Base-by-base conservation (phyloP, 2,329 filamentous ascomycete genomes). In the Colletotrichum gigasporum region DNA sequence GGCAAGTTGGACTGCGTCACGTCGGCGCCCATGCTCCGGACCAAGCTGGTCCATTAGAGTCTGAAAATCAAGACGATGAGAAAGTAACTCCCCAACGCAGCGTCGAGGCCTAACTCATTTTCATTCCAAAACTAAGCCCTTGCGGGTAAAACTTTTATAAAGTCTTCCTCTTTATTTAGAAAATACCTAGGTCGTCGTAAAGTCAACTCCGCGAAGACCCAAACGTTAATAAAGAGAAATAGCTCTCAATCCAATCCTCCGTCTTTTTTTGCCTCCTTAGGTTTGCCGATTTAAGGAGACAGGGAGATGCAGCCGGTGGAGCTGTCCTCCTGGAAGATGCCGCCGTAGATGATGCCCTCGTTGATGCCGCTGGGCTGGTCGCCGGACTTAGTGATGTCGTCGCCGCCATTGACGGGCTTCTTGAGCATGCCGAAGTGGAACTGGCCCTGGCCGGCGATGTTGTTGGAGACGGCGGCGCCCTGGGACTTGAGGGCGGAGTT, bases 341-440 rank as follows among this genome's bases (percentile, higher is more conserved):
- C 83, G 1, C 79, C 81, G 67, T 79, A 87, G 32, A 85, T 77
- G 37, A 87, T 69, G 2, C 84, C 84, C 72, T 87, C 85, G 68
- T 85, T 71, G 60, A 87, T 82, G 22, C 75, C 79, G 9, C 75
- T 67, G 64, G 78, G 76, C 71, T 87, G 85, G 68, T 77, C 79
- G 5, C 83, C 85, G 37, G 78, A 71, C 70, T 80, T 81, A 44
- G 78, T 79, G 37, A 85, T 78, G 68, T 86, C 81, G 45, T 69
- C 71, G 30, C 74, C 75, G 32, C 72, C 67, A 56, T 83, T 78
- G 48, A 83, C 79, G 5, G 84, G 82, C 79, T 89, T 89, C 82
- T 90, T 90, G 63, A 90, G 76, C 1, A 89, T 71, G 34, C 87
- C 87, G 53, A 90, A 83, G 71, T 90, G 87, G 73, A 83, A 88